Evolutionary conservation across 2,329 filamentous ascomycete species (phyloP), one percentile per base, ranked within the genome.

Genomic region (Achaetomium macrosporum): DNA sequence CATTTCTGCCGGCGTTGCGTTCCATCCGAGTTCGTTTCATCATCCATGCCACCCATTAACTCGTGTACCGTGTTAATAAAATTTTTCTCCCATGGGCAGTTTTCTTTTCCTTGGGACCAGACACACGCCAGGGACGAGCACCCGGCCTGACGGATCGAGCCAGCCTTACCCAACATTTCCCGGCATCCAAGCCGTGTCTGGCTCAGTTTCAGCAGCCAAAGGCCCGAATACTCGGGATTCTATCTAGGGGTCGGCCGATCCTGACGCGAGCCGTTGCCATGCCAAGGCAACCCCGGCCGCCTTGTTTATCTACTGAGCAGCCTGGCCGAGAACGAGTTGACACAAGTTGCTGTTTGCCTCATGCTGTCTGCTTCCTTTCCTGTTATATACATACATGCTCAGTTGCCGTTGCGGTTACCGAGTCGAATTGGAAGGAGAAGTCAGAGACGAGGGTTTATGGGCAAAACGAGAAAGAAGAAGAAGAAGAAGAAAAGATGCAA

Each of bases 201-300:
- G 25, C 25, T 4, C 25, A 25, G 25, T 25, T 25, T 25, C 25
- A 25, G 25, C 25, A 25, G 25, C 25, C 43, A 50, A 50, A 57
- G 53, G 50, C 55, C 50, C 49, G 55, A 52, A 50, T 50, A 29
- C 42, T 52, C 37, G 47, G 53, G 45, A 56, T 35, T 41, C 48
- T 52, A n/a, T n/a, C n/a, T n/a, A n/a, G 55, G 57, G 50, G 51
- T 52, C 47, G 42, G 52, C 47, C 51, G 46, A 40, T 45, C n/a
- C n/a, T n/a, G n/a, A 43, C 41, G 13, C 46, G 17, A 40, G 19
- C 20, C 13, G 20, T n/a, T 19, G 44, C 35, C 19, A 33, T 47
- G 45, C 45, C 45, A 47, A 40, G 45, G 45, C 12, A 29, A 17
- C 30, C n/a, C 30, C 30, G 30, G 42, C 42, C 42, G 30, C 31